Conservation (phyloP, 441 rosid genomes). For the Lepidium campestre region DNA sequence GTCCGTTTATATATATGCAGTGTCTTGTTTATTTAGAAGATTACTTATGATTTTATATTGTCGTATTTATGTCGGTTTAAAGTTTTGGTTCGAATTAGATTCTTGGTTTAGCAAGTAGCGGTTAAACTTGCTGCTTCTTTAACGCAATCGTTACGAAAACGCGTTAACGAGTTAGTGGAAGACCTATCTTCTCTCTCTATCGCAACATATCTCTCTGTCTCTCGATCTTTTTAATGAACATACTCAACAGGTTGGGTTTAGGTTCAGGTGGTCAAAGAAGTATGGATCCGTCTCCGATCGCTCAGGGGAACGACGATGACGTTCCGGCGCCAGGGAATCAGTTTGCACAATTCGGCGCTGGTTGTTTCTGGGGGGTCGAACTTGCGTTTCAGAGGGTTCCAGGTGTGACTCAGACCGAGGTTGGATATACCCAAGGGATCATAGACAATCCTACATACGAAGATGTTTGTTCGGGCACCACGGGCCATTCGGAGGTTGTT, state of each 20-base stretch:
- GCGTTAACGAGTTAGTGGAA: not conserved
- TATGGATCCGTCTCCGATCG: constrained; percentile 49
- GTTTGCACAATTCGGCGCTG: constrained; percentile 80
- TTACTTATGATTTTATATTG: too few species aligned
- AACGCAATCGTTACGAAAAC: not conserved
- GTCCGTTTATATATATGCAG: too few species aligned
- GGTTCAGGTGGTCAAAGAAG: constrained; percentile 50
- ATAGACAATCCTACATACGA: constrained; percentile 59
- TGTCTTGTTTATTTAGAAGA: too few species aligned
- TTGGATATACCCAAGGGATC: constrained; percentile 67
- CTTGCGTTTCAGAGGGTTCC: constrained; percentile 74
- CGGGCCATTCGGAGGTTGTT: constrained; percentile 66
- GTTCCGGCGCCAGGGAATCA: constrained; percentile 61
- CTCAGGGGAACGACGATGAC: constrained; percentile 71
- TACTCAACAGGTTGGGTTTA: constrained; percentile 76
- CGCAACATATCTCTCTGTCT: constrained; percentile 14
- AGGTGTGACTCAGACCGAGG: constrained; percentile 76
- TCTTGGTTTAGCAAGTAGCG: not conserved
- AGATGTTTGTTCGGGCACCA: constrained; percentile 68
- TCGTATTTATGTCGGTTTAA: too few species aligned
- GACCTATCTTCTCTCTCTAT: constrained; percentile 8
- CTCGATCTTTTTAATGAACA: constrained; percentile 49
- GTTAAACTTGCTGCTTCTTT: not conserved
- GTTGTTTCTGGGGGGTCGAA: constrained; percentile 95
- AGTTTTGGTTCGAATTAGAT: not conserved